Conservation (phyloP, 2,329 filamentous ascomycete species). For the Trichoderma koningii region DNA sequence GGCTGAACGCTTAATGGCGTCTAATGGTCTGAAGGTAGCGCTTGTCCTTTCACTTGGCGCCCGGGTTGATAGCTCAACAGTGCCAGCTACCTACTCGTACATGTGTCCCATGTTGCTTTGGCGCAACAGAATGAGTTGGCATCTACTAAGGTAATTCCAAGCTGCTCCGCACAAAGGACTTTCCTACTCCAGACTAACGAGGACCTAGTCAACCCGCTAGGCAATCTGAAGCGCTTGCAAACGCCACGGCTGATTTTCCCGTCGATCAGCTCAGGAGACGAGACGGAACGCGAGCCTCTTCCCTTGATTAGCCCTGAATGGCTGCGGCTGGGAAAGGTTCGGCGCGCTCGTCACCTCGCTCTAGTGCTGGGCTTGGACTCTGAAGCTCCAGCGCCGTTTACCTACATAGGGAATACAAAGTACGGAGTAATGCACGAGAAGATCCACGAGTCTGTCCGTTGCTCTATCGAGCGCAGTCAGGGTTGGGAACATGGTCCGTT, state of each 20-base stretch:
- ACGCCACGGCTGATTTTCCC: slow-evolving; percentile 12
- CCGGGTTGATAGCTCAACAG: slow-evolving; percentile 1
- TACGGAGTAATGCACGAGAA: neutral
- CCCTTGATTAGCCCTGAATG: neutral
- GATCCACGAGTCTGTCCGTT: neutral
- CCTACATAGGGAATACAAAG: neutral
- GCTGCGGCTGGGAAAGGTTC: slow-evolving; percentile 1
- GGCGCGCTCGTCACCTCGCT: neutral
- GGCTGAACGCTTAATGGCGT: slow-evolving; percentile 12
- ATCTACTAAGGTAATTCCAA: neutral
- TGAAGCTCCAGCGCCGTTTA: neutral
- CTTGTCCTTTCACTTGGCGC: slow-evolving; percentile 1
- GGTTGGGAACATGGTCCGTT: slow-evolving; percentile 3
- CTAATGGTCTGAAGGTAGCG: slow-evolving; percentile 6
- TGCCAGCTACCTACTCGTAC: neutral
- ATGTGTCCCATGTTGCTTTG: neutral
- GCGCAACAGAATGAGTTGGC: slow-evolving; percentile 11
- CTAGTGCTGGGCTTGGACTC: slow-evolving; percentile 11
- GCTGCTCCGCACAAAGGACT: neutral
- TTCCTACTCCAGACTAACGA: neutral
- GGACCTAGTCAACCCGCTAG: neutral
- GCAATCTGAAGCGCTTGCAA: slow-evolving; percentile 11
- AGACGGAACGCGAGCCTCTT: neutral
- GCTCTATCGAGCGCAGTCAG: neutral
- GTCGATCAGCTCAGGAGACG: slow-evolving; percentile 7